phyloP scores from a whole-genome alignment of 768 basidiomycete genomes.

The Leccinum variicolor region DNA sequence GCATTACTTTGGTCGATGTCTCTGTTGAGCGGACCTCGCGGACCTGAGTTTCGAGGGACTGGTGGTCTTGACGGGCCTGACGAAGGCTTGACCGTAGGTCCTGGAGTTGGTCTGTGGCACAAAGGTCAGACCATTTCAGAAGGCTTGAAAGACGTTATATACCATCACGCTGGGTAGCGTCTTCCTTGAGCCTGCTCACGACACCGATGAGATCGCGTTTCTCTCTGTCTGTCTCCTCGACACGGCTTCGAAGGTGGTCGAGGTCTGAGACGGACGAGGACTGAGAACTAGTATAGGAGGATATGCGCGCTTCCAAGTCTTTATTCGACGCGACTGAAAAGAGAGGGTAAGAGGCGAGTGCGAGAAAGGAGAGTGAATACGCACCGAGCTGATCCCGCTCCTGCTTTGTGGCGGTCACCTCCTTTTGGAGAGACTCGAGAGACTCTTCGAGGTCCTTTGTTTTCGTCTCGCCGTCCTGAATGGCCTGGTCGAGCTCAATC shows the following conservation, averaged over 20 bases:
- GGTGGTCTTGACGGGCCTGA: conserved; percentile 72
- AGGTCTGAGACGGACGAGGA: conserved; percentile 61
- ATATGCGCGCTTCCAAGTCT: conserved; percentile 52
- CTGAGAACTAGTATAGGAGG: conserved; percentile 54
- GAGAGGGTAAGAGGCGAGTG: conserved; percentile 7
- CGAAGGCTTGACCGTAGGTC: conserved; percentile 66
- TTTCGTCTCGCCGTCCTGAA: conserved; percentile 71
- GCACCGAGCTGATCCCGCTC: conserved; percentile 68
- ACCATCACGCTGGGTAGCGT: conserved; percentile 75
- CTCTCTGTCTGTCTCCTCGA: conserved; percentile 81
- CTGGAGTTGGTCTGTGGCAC: conserved; percentile 61
- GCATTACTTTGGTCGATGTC: conserved; percentile 67
- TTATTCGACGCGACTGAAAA: conserved; percentile 42
- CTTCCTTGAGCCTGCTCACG: conserved; percentile 78
- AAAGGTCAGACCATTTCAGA: not conserved
- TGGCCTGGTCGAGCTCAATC: conserved; percentile 78
- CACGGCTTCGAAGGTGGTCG: conserved; percentile 52
- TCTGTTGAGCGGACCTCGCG: conserved; percentile 73
- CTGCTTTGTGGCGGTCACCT: conserved; percentile 52
- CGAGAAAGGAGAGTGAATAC: conserved; percentile 21
- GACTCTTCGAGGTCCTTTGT: conserved; percentile 54
- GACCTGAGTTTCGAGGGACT: conserved; percentile 60
- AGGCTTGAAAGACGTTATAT: conserved; percentile 14
- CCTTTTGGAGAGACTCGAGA: conserved; percentile 49
- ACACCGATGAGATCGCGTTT: conserved; percentile 86